Base-by-base conservation (phyloP, 805 yeast genomes). In the Zygosaccharomyces siamensis region DNA sequence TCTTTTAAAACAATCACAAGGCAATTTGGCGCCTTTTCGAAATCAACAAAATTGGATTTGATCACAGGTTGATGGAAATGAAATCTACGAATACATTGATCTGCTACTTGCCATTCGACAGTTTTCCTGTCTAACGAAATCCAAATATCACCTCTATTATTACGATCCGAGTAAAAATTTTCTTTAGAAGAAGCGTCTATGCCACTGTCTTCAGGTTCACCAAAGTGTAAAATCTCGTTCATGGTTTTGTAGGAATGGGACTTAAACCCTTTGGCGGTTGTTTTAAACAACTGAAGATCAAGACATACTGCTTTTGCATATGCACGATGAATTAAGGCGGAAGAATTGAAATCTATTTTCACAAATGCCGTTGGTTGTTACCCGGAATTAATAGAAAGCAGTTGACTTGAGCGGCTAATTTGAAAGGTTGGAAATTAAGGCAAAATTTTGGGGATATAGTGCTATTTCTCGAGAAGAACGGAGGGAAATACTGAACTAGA, bases 1-100 rank as follows among this genome's bases (percentile, higher is more conserved):
- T 81, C 84, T 36, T 66, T 64, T 43, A 85, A 66, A 27, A 88
- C 75, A 1, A 89, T 81, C 1, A 80, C 86, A 39, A 88, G 68
- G 8, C 79, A 77, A 32, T 50, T 53, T 16, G 46, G 33, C 1
- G 54, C 51, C 10, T 53, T 59, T 36, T 52, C 62, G 61, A 87
- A 84, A 3, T 64, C 61, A 0, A 86, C 79, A 52, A 83, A 83
- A 12, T 83, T 77, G 11, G 93, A 88, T 45, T 74, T 69, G 5
- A 83, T 59, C 0, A 88, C 71, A 4, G 43, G 52, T 16, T 72
- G 74, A 8, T 75, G 74, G 8, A 76, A 78, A 55, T 72, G 71
- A 83, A 76, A 36, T 68, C 45, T 53, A 44, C 65, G 53, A 7
- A 63, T 40, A 21, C 58, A 46, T 28, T 51, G 49, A 32, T 49